Conservation (phyloP, 108 stramenopile genomes). For the Cyclotella atomus region DNA sequence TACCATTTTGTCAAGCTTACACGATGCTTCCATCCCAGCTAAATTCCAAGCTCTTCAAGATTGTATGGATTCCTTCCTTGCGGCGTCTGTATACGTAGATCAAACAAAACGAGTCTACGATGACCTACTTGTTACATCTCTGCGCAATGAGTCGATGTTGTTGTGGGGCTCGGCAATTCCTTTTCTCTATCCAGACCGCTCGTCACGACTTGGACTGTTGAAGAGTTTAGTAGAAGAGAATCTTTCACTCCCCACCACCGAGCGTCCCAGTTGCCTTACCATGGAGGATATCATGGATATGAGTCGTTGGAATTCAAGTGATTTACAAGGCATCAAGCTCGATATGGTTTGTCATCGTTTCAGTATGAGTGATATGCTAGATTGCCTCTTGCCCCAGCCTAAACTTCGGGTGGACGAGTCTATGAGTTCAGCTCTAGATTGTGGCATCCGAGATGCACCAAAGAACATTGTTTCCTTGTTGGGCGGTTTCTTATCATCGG, state of each 20-base stretch:
- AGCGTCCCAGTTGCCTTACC: not conserved
- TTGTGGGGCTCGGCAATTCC: conserved; percentile 76
- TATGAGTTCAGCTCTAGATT: not conserved
- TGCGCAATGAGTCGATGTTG: conserved; percentile 59
- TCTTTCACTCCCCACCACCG: conserved; percentile 15
- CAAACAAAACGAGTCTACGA: conserved; percentile 29
- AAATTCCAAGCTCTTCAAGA: conserved; percentile 24
- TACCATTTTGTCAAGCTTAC: conserved; percentile 32
- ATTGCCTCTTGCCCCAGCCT: conserved; percentile 54
- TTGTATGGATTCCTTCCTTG: conserved; percentile 16
- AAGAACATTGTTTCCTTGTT: conserved; percentile 26
- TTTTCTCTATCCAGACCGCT: conserved; percentile 56
- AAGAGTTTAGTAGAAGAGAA: conserved; percentile 3
- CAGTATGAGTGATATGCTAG: conserved; percentile 66
- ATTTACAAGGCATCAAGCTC: conserved; percentile 47
- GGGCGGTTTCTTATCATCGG: not conserved
- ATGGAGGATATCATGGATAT: not conserved
- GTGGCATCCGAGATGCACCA: conserved; percentile 5
- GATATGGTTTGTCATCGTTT: conserved; percentile 72
- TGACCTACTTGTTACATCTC: conserved; percentile 46
- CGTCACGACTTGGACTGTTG: conserved; percentile 53
- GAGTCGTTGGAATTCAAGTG: conserved; percentile 36
- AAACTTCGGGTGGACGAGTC: conserved; percentile 11
- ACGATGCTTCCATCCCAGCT: conserved; percentile 21
- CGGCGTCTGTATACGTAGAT: conserved; percentile 2